Percentiles rank a stretch among this genome's conserved stretches.
phyloP scores from a whole-genome alignment of 2,329 filamentous ascomycete species.

The Colletotrichum falcatum region DNA sequence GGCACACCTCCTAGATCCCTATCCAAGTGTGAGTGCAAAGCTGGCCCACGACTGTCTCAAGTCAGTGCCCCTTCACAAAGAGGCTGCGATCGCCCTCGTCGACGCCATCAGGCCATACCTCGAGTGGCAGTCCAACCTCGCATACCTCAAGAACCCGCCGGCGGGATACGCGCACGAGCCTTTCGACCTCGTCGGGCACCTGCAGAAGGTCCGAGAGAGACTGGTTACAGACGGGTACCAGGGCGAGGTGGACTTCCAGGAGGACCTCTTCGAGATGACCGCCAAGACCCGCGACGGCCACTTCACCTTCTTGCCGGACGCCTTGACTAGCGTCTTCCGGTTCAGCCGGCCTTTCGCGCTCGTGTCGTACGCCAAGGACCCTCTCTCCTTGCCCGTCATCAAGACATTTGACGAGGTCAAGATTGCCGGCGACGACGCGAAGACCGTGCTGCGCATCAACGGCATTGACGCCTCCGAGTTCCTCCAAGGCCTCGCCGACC shows the following conservation, averaged over 20 bases:
- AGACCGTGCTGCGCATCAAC: conserved; percentile 44
- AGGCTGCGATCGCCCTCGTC: conserved; percentile 50
- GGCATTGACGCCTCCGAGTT: conserved; percentile 44
- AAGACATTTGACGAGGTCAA: conserved; percentile 57
- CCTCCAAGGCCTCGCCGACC: conserved; percentile 40
- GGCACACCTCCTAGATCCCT: not conserved
- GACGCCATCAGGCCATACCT: conserved; percentile 54
- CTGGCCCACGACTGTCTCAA: conserved; percentile 53
- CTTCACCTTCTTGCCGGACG: conserved; percentile 55
- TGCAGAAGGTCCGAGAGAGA: conserved; percentile 49
- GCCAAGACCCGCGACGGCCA: conserved; percentile 56
- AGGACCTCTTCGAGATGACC: conserved; percentile 54
- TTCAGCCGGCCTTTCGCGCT: conserved; percentile 54
- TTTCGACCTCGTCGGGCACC: not conserved
- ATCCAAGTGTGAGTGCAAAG: conserved; percentile 48
- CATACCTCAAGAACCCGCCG: conserved; percentile 63
- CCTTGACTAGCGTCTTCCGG: conserved; percentile 52
- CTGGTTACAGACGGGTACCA: conserved; percentile 50
- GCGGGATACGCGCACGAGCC: conserved; percentile 51
- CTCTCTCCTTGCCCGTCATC: conserved; percentile 55
- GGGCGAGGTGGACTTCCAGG: conserved; percentile 56
- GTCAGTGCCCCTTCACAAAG: conserved; percentile 52
- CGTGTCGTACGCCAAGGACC: conserved; percentile 52
- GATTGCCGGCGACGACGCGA: conserved; percentile 43
- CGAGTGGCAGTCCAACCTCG: conserved; percentile 61